Percentiles rank a stretch among this genome's conserved stretches.
Evolutionary conservation across 345 rosid genomes (phyloP).

Genomic region (Corchorus capsularis): DNA sequence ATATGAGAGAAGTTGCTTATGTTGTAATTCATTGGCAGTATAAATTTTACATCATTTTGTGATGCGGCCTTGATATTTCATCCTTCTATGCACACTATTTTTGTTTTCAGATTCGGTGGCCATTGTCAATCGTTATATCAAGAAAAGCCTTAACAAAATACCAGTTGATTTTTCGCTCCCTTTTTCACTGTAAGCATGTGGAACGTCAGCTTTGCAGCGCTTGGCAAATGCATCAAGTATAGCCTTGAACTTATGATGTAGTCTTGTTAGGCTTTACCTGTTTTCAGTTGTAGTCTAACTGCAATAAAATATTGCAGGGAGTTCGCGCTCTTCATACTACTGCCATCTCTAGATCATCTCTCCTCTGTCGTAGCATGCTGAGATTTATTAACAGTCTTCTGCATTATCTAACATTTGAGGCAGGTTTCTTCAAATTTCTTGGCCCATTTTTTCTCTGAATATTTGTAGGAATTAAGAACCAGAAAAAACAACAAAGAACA

Average conservation of each 20-base stretch:
- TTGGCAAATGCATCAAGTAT: slow-evolving; percentile 98
- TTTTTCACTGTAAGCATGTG: slow-evolving; percentile 93
- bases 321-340: slow-evolving; percentile 73
- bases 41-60: slow-evolving; percentile 11
- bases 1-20: background rate
- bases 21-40: background rate
- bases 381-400: slow-evolving; percentile 91
- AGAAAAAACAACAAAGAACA: too few species aligned
- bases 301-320: slow-evolving; percentile 52
- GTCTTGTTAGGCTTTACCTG: background rate
- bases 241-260: slow-evolving; percentile 25
- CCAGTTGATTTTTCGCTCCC: slow-evolving; percentile 86
- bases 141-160: slow-evolving; percentile 87
- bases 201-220: slow-evolving; percentile 96
- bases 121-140: slow-evolving; percentile 89
- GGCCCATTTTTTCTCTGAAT: background rate
- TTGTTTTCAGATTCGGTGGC: slow-evolving; percentile 86
- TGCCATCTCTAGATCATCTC: slow-evolving; percentile 83
- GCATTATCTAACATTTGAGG: slow-evolving; percentile 98
- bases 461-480: background rate
- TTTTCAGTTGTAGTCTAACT: slow-evolving; percentile 25
- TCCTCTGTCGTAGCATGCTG: slow-evolving; percentile 98
- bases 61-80: background rate
- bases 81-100: background rate
- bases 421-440: slow-evolving; percentile 40